Evolutionary conservation across 257 asterid species (phyloP).

Genomic region (Petunia secreta): DNA sequence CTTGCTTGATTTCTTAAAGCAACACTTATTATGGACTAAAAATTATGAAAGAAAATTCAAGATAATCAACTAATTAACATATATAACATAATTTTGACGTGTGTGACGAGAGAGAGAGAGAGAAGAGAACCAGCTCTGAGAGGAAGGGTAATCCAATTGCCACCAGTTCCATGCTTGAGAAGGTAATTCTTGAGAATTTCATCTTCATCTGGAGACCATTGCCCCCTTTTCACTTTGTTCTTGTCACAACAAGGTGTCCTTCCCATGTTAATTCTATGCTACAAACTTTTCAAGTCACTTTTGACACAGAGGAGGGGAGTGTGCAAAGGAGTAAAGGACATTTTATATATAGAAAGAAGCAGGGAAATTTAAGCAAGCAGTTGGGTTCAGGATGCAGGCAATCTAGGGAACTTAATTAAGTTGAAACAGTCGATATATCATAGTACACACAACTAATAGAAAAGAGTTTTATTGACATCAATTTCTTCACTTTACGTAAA

Average conservation of each 20-base stretch:
- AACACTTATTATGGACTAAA: not conserved
- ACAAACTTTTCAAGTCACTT: not conserved
- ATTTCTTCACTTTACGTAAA: not conserved
- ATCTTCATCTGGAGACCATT: slow-evolving; percentile 73
- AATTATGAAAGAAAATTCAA: too few species aligned
- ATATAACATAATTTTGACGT: not conserved
- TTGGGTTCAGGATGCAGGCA: not conserved
- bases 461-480: not conserved
- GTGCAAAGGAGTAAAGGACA: not conserved
- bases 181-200: slow-evolving; percentile 51
- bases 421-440: not conserved
- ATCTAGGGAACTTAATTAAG: not conserved
- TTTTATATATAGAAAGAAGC: not conserved
- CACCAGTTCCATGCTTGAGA: slow-evolving; percentile 48
- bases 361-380: not conserved
- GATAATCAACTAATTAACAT: too few species aligned
- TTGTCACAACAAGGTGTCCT: slow-evolving; percentile 67
- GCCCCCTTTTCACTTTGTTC: slow-evolving; percentile 60
- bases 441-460: not conserved
- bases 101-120: not conserved
- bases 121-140: slow-evolving; percentile 51
- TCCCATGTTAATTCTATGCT: slow-evolving; percentile 37
- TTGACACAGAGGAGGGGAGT: not conserved
- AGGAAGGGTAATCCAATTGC: slow-evolving; percentile 63
- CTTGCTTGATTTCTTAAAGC: not conserved